Percentiles rank a stretch among this genome's conserved stretches.
Evolutionary conservation across 1,139 yeast species (phyloP).

Genomic region (Geotrichum cucujoidarum): DNA sequence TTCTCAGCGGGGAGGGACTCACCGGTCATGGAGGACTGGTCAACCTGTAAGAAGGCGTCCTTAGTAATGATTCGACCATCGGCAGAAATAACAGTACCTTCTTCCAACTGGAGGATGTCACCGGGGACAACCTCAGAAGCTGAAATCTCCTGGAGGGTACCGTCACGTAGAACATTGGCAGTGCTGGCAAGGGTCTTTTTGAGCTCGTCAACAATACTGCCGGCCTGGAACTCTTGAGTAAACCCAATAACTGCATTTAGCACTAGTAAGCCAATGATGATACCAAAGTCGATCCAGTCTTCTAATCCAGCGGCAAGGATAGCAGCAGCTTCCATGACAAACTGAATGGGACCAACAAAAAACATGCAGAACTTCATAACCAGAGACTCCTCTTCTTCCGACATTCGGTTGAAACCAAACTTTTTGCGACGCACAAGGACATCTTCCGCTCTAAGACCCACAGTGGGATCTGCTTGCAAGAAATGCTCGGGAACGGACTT

Average conservation of each 20-base stretch:
- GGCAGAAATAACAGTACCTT: constrained; percentile 77
- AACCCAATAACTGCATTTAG: constrained; percentile 95
- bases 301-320: constrained; percentile 95
- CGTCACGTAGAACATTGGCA: constrained; percentile 66
- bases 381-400: constrained; percentile 84
- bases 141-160: constrained; percentile 54
- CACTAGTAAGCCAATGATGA: constrained; percentile 80
- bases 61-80: constrained; percentile 92
- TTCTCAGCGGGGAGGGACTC: constrained; percentile 96
- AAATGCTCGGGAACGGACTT: constrained; percentile 85
- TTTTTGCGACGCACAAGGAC: constrained; percentile 85
- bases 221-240: constrained; percentile 81
- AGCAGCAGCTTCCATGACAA: constrained; percentile 98
- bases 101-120: constrained; percentile 72
- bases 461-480: constrained; percentile 77
- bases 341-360: constrained; percentile 97
- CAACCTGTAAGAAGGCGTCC: constrained; percentile 86
- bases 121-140: constrained; percentile 76
- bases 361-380: constrained; percentile 82
- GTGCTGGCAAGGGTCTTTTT: constrained; percentile 41
- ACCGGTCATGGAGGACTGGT: constrained; percentile 98
- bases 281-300: constrained; percentile 99
- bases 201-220: constrained; percentile 45
- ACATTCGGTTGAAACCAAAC: constrained; percentile 91
- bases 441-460: constrained; percentile 79